Base-by-base conservation (phyloP, 208 protist species). In the Acanthamoeba culbertsoni region DNA sequence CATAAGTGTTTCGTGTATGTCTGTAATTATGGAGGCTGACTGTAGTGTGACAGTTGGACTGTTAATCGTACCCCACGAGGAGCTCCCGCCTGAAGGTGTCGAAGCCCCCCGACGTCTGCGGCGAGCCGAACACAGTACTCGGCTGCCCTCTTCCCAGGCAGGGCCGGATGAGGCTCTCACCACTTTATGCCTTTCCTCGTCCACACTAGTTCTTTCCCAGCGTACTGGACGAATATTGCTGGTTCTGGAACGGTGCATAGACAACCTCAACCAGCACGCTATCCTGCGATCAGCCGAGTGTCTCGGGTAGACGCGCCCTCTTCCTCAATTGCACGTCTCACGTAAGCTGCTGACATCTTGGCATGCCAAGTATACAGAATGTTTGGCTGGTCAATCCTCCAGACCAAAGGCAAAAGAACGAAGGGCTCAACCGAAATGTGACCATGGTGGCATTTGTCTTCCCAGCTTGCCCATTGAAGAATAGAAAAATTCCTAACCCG, bases 231-330 rank as follows among this genome's bases (percentile, higher is more conserved):
- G 93, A 16, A 68, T 95, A 14, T 62, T 93, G 90, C 73, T 95
- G 31, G 93, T 95, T 14, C 46, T 95, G n/a, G 93, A 95, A 48
- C 63, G 86, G 42, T 95, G 93, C 37, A 57, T 63, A 10, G 93
- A 95, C 33, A 59, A 93, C 20, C 93, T 93, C 93, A 95, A 95
- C 75, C 57, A 77, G 35, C 65, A 95, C 7, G 93, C 93, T 35
- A 71, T 95, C 23, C 92, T 95, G 23, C 88, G 93, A 26, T 95
- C 93, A 31, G 93, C 93, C 37, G 93, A 95, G 48, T 89, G 79
- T 37, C 43, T 89, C 20, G 79, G 90, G 92, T 82, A 82, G 12
- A n/a, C 43, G 8, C 8, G 48, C n/a, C n/a, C n/a, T n/a, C n/a
- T n/a, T n/a, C 48, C 48, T 23, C 48, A 18, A 18, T 8, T 55